Evolutionary conservation across 345 rosid genomes (phyloP).

Genomic region (Dimocarpus longan): DNA sequence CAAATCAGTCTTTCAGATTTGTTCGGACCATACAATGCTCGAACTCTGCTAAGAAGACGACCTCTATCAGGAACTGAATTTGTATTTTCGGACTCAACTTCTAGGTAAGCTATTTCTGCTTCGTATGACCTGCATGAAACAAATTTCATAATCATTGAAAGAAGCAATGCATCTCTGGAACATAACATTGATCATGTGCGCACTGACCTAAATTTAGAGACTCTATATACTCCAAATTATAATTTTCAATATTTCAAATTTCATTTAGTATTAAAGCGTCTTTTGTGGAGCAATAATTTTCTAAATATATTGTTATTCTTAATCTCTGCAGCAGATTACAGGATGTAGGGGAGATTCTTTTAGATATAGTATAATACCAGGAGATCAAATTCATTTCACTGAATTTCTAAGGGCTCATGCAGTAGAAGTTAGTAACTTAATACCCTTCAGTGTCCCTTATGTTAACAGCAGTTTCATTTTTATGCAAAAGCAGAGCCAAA

Average conservation of each 20-base stretch:
- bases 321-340: neutral
- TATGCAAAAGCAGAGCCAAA: neutral
- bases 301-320: neutral
- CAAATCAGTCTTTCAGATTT: constrained; percentile 68
- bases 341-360: neutral
- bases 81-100: constrained; percentile 51
- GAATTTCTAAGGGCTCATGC: neutral
- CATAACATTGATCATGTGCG: neutral
- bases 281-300: neutral
- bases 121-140: constrained; percentile 65
- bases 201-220: neutral
- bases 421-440: neutral
- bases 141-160: neutral
- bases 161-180: neutral
- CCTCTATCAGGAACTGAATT: constrained; percentile 35
- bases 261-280: neutral
- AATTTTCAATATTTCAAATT: neutral
- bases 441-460: neutral
- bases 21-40: constrained; percentile 34
- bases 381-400: neutral
- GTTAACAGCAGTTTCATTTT: neutral
- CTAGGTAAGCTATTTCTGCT: constrained; percentile 79
- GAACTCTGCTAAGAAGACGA: constrained; percentile 30
- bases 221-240: neutral
- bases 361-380: neutral